Percentiles rank a stretch among this genome's conserved stretches.
Conservation (phyloP, 2,329 filamentous ascomycete genomes). For the Alternaria ventricosa region DNA sequence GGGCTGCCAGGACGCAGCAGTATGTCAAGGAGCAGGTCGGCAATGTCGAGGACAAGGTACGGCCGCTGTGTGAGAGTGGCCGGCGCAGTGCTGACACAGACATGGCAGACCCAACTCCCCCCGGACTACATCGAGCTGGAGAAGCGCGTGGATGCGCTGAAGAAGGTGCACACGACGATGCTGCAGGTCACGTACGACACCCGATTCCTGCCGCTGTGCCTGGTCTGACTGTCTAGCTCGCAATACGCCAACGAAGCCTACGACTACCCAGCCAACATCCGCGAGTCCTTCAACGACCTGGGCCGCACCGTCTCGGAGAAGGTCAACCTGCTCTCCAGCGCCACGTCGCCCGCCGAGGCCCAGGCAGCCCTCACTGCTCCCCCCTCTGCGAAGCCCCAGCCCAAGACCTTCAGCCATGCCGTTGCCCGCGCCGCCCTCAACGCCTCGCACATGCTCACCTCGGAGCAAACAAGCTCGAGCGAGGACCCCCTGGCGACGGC, state of each 20-base stretch:
- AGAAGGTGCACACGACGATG: constrained; percentile 96
- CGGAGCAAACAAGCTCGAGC: constrained; percentile 75
- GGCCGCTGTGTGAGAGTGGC: constrained; percentile 7
- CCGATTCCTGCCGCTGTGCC: constrained; percentile 4
- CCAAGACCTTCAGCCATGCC: constrained; percentile 98
- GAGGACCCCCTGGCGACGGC: constrained; percentile 91
- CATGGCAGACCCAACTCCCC: constrained; percentile 83
- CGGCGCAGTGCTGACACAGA: constrained; percentile 29
- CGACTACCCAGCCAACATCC: constrained; percentile 97
- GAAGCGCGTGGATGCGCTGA: constrained; percentile 97
- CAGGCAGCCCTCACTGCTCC: constrained; percentile 92
- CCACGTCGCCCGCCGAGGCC: constrained; percentile 85
- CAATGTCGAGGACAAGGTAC: constrained; percentile 89
- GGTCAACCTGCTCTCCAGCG: constrained; percentile 85
- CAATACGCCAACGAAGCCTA: constrained; percentile 89
- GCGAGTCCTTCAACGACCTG: constrained; percentile 96
- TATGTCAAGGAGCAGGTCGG: constrained; percentile 98
- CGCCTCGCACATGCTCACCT: constrained; percentile 84
- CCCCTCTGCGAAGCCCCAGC: constrained; percentile 89
- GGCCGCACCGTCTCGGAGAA: constrained; percentile 96
- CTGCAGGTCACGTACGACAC: constrained; percentile 86
- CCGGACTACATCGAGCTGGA: constrained; percentile 98
- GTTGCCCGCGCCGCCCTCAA: constrained; percentile 88
- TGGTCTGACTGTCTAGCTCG: constrained; percentile 62
- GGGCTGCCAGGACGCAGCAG: constrained; percentile 92